Evolutionary conservation across 2,329 filamentous ascomycete genomes (phyloP), one percentile per base, ranked within the genome.

Genomic region (Dactylellina sp.): DNA sequence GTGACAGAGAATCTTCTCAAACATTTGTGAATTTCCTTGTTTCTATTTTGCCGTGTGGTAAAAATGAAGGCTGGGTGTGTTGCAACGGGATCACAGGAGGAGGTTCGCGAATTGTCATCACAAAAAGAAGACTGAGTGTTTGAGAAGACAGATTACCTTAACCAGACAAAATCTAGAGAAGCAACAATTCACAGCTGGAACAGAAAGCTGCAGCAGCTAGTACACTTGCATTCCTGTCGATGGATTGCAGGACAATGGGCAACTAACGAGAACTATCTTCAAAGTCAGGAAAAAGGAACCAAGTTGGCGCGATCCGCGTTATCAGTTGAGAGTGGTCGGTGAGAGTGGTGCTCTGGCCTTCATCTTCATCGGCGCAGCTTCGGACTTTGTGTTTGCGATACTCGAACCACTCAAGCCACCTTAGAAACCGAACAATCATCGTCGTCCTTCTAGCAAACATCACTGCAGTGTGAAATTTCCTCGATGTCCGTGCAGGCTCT

Each of bases 401-500:
- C 35, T 50, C 18, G 49, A 57, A 42, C 40, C 59, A 32, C 42
- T 42, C 24, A 71, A 63, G 56, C 59, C 66, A 60, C 60, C 40
- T 37, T 16, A 18, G 16, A 32, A 50, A 39, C 62, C 62, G 28
- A 59, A 42, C 50, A 37, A 59, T 57, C 52, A 71, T 42, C 11
- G 49, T 37, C 20, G 44, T 50, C 32, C 52, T 47, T 40, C 52
- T 42, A 56, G 68, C 68, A 72, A 72, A 64, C 59, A 72, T n/a
- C 25, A 28, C 47, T 60, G 68, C 68, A 42, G 28, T 39, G 52
- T 64, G 46, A 64, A 72, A 72, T 60, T 64, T 25, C 32, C 32
- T 57, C 42, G 20, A 46, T 40, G 47, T 55, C 56, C 25, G 66
- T 64, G 66, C 66, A 72, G 66, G 57, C 52, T 44, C 18, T 35